Evolutionary conservation across 805 yeast genomes (phyloP).

Genomic region (Myxozyma udenii): DNA sequence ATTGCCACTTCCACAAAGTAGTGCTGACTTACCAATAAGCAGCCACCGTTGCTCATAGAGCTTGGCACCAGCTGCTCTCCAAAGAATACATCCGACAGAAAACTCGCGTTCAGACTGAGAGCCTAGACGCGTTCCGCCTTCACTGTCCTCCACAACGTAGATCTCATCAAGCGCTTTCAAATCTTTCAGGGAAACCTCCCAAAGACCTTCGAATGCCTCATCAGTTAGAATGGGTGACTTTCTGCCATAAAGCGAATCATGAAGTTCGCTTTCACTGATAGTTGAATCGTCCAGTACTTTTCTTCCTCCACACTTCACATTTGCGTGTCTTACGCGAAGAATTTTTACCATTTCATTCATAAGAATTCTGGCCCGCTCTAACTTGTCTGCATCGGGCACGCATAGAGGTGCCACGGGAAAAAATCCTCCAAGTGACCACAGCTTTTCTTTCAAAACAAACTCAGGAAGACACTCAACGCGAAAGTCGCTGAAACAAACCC

Average conservation of each 20-base stretch:
- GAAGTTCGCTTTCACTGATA: constrained; percentile 11
- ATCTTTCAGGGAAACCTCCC: constrained; percentile 30
- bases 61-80: too few species aligned
- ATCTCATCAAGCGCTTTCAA: constrained; percentile 14
- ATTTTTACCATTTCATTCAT: constrained; percentile 63
- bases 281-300: constrained; percentile 15
- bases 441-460: constrained; percentile 50
- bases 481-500: constrained; percentile 62
- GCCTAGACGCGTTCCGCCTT: constrained; percentile 5
- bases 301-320: constrained; percentile 45
- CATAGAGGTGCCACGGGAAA: constrained; percentile 66
- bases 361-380: constrained; percentile 63
- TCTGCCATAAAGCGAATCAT: constrained; percentile 27
- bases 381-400: constrained; percentile 68
- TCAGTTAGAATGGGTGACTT: constrained; percentile 38
- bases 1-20: too few species aligned
- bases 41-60: too few species aligned
- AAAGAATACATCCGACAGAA: constrained; percentile 20
- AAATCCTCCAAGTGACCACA: constrained; percentile 54
- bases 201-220: constrained; percentile 43
- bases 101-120: constrained; percentile 15
- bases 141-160: constrained; percentile 7
- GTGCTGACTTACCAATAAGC: too few species aligned
- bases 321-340: constrained; percentile 66
- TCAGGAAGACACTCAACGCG: constrained; percentile 69